Percentiles rank a stretch among this genome's conserved stretches.
Evolutionary conservation across 1,284 basidiomycete species (phyloP).

Genomic region (Prillingera fragicola): DNA sequence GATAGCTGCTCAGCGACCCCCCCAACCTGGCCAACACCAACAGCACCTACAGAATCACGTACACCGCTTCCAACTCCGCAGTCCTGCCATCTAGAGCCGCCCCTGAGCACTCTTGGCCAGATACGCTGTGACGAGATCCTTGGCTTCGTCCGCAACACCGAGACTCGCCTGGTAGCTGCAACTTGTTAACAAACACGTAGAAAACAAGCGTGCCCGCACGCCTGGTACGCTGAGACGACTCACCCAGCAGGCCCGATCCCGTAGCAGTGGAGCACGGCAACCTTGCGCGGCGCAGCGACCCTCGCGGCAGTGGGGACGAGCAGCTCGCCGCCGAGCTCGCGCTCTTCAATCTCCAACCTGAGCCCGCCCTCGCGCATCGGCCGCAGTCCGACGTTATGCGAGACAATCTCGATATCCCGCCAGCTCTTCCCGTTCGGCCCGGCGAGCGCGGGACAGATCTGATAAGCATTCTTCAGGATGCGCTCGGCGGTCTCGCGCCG

Average conservation of each 20-base stretch:
- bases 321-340: conserved; percentile 31
- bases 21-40: no score
- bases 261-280: conserved; percentile 64
- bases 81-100: conserved; percentile 1
- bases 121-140: conserved; percentile 26
- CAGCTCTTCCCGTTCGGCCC: conserved; percentile 33
- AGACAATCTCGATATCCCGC: conserved; percentile 52
- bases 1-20: no score
- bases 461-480: conserved; percentile 46
- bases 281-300: conserved; percentile 52
- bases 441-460: conserved; percentile 43
- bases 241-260: conserved; percentile 51
- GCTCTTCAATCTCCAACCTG: conserved; percentile 59
- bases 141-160: conserved; percentile 44
- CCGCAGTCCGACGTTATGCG: conserved; percentile 64
- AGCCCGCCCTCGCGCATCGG: conserved; percentile 65
- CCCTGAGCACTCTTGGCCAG: conserved; percentile 4
- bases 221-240: conserved; percentile 9
- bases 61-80: no score
- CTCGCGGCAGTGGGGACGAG: conserved; percentile 62
- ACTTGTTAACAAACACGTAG: no score
- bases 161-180: conserved; percentile 42
- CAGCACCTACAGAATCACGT: no score
- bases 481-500: conserved; percentile 33
- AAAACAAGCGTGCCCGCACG: no score